phyloP scores from a whole-genome alignment of 192 early-diverging fungal species.

The Entophlyctis luteolus region DNA sequence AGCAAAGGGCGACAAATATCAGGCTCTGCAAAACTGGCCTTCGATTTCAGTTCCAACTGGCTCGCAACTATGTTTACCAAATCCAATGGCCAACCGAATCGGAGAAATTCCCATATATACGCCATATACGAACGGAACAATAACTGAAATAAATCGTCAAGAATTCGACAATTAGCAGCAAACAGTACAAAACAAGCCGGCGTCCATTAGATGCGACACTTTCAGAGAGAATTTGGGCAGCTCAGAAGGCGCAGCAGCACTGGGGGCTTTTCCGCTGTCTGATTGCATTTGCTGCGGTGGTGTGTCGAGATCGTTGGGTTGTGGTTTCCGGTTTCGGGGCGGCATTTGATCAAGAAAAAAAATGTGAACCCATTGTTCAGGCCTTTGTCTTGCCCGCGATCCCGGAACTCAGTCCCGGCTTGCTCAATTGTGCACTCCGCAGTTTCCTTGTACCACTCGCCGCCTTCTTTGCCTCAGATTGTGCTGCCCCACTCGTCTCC shows the following conservation, averaged over 20 bases:
- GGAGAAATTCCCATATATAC: not conserved
- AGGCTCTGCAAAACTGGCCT: not conserved
- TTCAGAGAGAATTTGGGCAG: conserved; percentile 3
- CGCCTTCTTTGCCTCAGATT: not conserved
- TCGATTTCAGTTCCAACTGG: not conserved
- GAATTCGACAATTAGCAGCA: not conserved
- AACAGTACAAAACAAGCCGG: not conserved
- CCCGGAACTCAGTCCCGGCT: not conserved
- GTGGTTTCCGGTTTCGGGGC: not conserved
- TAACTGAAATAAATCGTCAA: not conserved
- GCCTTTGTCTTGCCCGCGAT: not conserved
- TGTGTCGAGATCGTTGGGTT: no score
- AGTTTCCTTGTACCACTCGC: not conserved
- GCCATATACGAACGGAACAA: conserved; percentile 13
- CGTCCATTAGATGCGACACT: conserved; percentile 10
- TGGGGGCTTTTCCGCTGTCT: not conserved
- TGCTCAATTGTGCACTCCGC: not conserved
- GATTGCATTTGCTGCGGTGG: not conserved
- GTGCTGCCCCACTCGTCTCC: not conserved
- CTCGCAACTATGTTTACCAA: not conserved
- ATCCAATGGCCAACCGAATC: not conserved
- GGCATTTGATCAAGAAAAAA: not conserved
- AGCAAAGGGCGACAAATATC: not conserved
- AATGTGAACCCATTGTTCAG: not conserved
- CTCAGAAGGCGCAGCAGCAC: not conserved